A percentile compares a stretch with the other conserved stretches of the same genome.
Evolutionary conservation across 257 asterid species (phyloP).

Genomic region (Solanum bukasovii): DNA sequence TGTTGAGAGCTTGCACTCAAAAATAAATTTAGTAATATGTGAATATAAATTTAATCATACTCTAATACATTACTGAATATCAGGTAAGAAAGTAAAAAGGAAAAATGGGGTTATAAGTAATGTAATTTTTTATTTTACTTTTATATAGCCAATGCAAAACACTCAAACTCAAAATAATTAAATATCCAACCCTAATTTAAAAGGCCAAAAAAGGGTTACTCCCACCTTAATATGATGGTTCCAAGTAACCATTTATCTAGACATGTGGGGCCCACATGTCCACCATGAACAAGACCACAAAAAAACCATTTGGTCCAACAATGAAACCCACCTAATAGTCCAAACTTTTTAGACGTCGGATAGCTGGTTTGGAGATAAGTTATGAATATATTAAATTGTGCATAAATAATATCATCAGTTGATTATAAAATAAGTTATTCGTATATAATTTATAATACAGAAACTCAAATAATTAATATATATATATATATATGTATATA

Average conservation of each 20-base stretch:
- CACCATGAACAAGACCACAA: constrained; percentile 25
- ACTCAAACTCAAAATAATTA: not conserved
- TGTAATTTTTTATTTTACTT: no score
- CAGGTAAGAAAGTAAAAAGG: no score
- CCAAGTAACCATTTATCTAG: not conserved
- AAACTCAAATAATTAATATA: no score
- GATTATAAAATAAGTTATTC: no score
- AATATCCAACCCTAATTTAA: not conserved
- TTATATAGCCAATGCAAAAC: not conserved
- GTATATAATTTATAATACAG: no score
- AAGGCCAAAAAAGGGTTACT: not conserved
- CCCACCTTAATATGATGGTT: not conserved
- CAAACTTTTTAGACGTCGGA: not conserved
- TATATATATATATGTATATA: no score
- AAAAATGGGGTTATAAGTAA: accelerated
- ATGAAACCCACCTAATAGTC: not conserved
- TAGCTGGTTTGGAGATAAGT: not conserved
- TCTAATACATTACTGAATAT: no score
- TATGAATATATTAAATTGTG: no score
- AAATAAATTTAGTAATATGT: no score
- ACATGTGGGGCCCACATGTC: constrained; percentile 57
- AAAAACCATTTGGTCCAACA: not conserved
- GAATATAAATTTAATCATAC: no score
- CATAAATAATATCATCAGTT: accelerated
- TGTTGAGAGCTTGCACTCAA: not conserved